These are phyloP conservation scores for Talaromyces liani DNA, from an alignment of 495 filamentous ascomycete genomes.

Conservation along the genomic window DNA sequence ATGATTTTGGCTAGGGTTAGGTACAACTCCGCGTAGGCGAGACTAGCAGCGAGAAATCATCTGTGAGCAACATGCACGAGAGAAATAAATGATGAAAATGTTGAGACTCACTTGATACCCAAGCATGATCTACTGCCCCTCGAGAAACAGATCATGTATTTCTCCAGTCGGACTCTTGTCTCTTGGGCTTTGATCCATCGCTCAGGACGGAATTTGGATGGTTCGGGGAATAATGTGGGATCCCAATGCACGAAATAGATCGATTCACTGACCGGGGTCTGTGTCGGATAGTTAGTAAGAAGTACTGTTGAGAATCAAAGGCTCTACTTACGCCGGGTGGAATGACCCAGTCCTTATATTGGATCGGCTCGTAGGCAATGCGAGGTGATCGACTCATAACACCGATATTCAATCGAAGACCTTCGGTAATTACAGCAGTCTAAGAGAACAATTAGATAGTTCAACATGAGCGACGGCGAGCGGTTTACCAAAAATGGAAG, in stretches of 20 bases:
- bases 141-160: slow-evolving; percentile 21
- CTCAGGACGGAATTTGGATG: slow-evolving; percentile 31
- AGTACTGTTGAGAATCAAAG: background rate
- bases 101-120: slow-evolving; percentile 19
- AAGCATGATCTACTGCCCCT: slow-evolving; percentile 22
- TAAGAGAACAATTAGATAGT: background rate
- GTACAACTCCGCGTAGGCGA: slow-evolving; percentile 28
- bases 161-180: slow-evolving; percentile 10
- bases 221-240: slow-evolving; percentile 32
- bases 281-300: background rate
- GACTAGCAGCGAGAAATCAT: slow-evolving; percentile 9
- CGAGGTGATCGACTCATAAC: slow-evolving; percentile 24
- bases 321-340: slow-evolving; percentile 13
- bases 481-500: slow-evolving; percentile 13
- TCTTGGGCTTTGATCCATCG: slow-evolving; percentile 29
- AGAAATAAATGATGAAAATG: slow-evolving; percentile 6
- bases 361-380: slow-evolving; percentile 22
- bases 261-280: slow-evolving; percentile 33
- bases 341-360: slow-evolving; percentile 22
- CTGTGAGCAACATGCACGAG: background rate
- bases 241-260: slow-evolving; percentile 31
- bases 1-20: slow-evolving; percentile 23
- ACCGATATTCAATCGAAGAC: slow-evolving; percentile 26
- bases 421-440: slow-evolving; percentile 32
- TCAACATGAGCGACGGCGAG: background rate